Evolutionary conservation across 2,329 filamentous ascomycete species (phyloP).

Genomic region (Fusarium virguliforme): DNA sequence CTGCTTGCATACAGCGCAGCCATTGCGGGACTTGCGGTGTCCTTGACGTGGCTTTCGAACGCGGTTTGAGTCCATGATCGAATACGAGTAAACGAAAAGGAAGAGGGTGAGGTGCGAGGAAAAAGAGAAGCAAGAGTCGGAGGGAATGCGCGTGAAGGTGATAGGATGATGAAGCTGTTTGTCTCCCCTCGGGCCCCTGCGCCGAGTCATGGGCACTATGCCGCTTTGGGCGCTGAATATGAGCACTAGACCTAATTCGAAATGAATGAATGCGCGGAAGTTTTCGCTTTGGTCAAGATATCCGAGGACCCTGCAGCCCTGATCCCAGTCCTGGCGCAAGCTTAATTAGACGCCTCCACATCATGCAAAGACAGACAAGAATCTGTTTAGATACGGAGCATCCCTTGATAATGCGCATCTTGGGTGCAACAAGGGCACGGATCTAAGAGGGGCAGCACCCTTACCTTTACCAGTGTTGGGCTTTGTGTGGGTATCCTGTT

Average conservation of each 20-base stretch:
- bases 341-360: background rate
- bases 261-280: background rate
- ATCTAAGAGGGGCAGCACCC: too few species aligned
- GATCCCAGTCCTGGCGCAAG: background rate
- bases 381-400: too few species aligned
- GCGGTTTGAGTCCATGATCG: background rate
- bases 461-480: too few species aligned
- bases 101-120: conserved; percentile 10
- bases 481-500: too few species aligned
- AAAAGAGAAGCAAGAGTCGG: background rate
- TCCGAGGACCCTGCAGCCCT: conserved; percentile 1
- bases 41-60: conserved; percentile 22
- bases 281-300: background rate
- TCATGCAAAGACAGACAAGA: background rate
- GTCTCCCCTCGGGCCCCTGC: too few species aligned
- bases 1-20: conserved; percentile 32
- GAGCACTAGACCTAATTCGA: background rate
- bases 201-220: background rate
- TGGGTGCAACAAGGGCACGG: too few species aligned
- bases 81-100: conserved; percentile 15
- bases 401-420: too few species aligned
- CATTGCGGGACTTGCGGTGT: conserved; percentile 38
- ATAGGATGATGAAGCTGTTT: background rate
- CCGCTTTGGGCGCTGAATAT: background rate
- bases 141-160: conserved; percentile 11